These are phyloP conservation scores for Hanseniaspora uvarum DNA, from an alignment of 1,139 yeast genomes.

Conservation along the genomic window DNA sequence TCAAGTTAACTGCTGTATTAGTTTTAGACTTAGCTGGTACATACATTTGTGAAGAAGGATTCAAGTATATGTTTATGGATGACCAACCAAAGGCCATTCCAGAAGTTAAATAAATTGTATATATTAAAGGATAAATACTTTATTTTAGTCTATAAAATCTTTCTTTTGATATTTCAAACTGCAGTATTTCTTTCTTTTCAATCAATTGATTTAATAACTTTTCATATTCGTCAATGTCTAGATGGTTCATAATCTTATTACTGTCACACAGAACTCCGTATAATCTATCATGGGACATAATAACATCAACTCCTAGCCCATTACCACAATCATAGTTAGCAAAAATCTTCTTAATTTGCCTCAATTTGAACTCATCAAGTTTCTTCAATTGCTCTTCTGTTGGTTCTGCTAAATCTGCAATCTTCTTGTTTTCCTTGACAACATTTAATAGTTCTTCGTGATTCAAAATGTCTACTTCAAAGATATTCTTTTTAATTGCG, in stretches of 20 bases:
- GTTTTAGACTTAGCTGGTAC: conserved; percentile 66
- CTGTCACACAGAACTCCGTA: conserved; percentile 13
- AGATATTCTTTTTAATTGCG: conserved; percentile 8
- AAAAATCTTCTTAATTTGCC: conserved; percentile 7
- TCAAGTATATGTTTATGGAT: conserved; percentile 82
- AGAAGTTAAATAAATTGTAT: neutral
- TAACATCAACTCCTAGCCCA: conserved; percentile 12
- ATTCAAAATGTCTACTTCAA: conserved; percentile 5
- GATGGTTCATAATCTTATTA: neutral
- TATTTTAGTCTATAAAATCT: conserved; percentile 15
- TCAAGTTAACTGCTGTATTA: conserved; percentile 64
- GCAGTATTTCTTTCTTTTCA: neutral
- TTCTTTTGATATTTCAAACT: conserved; percentile 8
- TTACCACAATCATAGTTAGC: conserved; percentile 9
- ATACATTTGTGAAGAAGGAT: conserved; percentile 66
- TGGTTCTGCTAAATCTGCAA: neutral
- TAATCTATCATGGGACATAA: conserved; percentile 8
- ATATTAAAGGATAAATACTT: neutral
- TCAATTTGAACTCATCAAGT: neutral
- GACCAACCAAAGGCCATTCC: conserved; percentile 91
- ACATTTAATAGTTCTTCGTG: conserved; percentile 4
- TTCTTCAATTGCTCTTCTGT: neutral
- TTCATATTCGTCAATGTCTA: conserved; percentile 11
- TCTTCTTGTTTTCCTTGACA: conserved; percentile 2
- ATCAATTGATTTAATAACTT: neutral